Evolutionary conservation across 306 rosid genomes (phyloP).

Genomic region (Dryas octopetala): DNA sequence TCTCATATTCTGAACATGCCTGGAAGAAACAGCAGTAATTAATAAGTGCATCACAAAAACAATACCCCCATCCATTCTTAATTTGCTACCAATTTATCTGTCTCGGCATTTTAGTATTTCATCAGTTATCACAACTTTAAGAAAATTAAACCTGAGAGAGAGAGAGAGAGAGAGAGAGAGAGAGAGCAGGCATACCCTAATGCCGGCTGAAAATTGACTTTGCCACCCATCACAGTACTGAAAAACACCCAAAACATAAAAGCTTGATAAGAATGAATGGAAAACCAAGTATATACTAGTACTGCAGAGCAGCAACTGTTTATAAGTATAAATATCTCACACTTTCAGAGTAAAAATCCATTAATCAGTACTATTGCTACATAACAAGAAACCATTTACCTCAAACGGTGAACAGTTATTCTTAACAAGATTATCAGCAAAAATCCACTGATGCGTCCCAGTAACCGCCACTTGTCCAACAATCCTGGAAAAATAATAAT

Average conservation of each 20-base stretch:
- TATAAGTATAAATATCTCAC: not conserved
- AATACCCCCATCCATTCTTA: slow-evolving; percentile 1
- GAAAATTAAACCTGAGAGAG: not conserved
- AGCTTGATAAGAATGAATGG: slow-evolving; percentile 25
- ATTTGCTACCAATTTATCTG: not conserved
- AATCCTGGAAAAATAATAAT: slow-evolving; percentile 43
- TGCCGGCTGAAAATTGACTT: slow-evolving; percentile 84
- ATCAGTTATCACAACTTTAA: not conserved
- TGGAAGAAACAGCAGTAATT: not conserved
- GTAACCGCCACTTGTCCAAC: slow-evolving; percentile 93
- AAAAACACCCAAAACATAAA: slow-evolving; percentile 29
- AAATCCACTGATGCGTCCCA: slow-evolving; percentile 88
- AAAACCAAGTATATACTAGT: slow-evolving; percentile 12
- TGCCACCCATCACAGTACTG: slow-evolving; percentile 85
- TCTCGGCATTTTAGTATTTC: not conserved
- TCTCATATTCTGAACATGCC: not conserved
- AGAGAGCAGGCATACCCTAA: slow-evolving; percentile 54
- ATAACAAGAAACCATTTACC: slow-evolving; percentile 44
- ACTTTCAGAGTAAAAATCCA: not conserved
- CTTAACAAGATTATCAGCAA: slow-evolving; percentile 57
- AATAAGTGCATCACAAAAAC: slow-evolving; percentile 3
- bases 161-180: not conserved
- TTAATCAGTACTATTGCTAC: slow-evolving; percentile 20
- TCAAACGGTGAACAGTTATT: slow-evolving; percentile 58
- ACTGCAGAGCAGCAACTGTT: not conserved